Conservation (phyloP, 1,139 yeast species). For the Magnusiomyces sp. region DNA sequence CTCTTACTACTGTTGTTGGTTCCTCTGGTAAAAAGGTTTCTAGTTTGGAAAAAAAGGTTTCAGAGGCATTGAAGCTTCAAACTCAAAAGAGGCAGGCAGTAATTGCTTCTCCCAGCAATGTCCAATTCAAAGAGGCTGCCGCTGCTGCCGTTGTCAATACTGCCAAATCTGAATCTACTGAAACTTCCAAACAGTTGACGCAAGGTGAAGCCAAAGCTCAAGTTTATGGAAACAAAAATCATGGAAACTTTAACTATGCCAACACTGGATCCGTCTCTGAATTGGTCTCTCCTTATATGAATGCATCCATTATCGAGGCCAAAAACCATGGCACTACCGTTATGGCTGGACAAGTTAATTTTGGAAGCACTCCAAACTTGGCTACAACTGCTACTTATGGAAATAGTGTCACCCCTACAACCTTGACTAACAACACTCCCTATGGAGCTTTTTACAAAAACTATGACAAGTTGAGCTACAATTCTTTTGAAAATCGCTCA, state of each 20-base stretch:
- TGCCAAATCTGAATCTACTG: neutral
- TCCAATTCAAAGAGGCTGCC: neutral
- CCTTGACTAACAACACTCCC: too few species aligned
- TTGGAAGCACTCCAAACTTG: neutral
- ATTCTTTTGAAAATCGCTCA: too few species aligned
- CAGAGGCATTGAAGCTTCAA: neutral
- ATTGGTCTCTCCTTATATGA: neutral
- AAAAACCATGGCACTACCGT: neutral
- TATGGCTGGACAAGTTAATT: neutral
- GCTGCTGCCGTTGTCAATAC: neutral
- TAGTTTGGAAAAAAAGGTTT: neutral
- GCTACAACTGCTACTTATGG: neutral
- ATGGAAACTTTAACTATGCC: neutral
- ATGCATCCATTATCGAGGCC: neutral
- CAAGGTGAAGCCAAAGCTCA: neutral
- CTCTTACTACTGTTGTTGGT: neutral
- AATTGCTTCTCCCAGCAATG: neutral
- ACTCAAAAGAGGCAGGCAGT: neutral
- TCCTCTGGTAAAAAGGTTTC: neutral
- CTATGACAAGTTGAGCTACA: too few species aligned
- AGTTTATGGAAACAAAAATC: neutral
- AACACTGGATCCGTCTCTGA: neutral
- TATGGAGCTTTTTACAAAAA: too few species aligned
- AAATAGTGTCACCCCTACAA: neutral
- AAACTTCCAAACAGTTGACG: too few species aligned